Percentiles rank a stretch among this genome's conserved stretches.
phyloP scores from a whole-genome alignment of 306 rosid species.

The Dalbergia cultrata region DNA sequence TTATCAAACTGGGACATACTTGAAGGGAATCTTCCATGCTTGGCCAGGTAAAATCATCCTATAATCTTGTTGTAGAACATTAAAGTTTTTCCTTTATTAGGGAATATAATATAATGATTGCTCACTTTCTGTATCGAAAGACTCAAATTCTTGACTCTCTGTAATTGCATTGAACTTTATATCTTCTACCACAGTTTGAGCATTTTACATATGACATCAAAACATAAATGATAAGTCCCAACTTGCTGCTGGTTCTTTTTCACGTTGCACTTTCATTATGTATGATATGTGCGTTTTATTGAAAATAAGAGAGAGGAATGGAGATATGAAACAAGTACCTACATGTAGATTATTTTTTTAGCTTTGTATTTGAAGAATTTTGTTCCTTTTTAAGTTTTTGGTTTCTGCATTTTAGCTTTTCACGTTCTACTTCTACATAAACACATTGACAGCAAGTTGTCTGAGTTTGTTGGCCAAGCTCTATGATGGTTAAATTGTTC shows the following conservation, averaged over 20 bases:
- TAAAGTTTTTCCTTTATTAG: neutral
- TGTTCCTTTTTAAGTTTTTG: neutral
- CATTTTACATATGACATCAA: constrained; percentile 23
- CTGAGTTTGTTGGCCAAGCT: constrained; percentile 1
- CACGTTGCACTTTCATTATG: constrained; percentile 9
- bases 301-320: neutral
- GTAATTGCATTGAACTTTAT: neutral
- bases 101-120: constrained; percentile 19
- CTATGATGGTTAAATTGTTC: constrained; percentile 23
- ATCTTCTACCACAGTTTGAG: constrained; percentile 15
- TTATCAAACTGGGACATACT: neutral
- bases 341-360: neutral
- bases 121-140: neutral
- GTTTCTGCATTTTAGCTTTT: constrained; percentile 12
- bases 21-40: constrained; percentile 19
- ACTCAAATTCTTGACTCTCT: neutral
- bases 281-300: constrained; percentile 6
- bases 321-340: neutral
- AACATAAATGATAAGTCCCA: constrained; percentile 5
- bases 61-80: neutral
- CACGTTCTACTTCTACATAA: constrained; percentile 33
- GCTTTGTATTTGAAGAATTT: neutral
- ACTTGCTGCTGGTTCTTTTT: constrained; percentile 11
- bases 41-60: neutral
- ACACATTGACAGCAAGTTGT: neutral